Percentiles rank a stretch among this genome's conserved stretches.
Conservation (phyloP, 225 moss, liverwort and hornwort species). For the Physcomitrellopsis africana region DNA sequence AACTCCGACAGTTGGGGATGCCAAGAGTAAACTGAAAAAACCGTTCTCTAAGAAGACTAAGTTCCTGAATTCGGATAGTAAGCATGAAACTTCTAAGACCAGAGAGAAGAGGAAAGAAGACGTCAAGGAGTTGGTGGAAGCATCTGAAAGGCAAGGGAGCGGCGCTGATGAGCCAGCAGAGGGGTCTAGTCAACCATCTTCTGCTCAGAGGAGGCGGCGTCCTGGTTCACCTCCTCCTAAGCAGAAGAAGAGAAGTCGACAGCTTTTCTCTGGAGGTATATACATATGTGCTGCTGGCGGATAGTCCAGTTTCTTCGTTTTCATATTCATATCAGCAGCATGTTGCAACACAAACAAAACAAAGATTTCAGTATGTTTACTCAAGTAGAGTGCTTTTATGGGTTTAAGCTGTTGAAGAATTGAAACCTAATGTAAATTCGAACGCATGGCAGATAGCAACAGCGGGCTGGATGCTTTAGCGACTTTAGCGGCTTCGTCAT, state of each 20-base stretch:
- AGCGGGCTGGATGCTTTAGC: conserved; percentile 92
- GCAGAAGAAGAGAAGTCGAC: conserved; percentile 92
- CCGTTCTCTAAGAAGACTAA: conserved; percentile 63
- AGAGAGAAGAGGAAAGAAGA: conserved; percentile 59
- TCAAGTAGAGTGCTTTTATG: background rate
- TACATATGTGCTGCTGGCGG: conserved; percentile 14
- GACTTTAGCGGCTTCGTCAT: conserved; percentile 83
- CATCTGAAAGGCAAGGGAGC: conserved; percentile 49
- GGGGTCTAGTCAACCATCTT: conserved; percentile 51
- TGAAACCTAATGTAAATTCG: conserved; percentile 16
- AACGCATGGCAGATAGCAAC: conserved; percentile 70
- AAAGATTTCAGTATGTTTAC: conserved; percentile 15
- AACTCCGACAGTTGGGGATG: conserved; percentile 58
- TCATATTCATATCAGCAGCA: background rate
- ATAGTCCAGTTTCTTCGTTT: conserved; percentile 20
- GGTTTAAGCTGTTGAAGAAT: conserved; percentile 15
- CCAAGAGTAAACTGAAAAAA: conserved; percentile 66
- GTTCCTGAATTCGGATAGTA: conserved; percentile 53
- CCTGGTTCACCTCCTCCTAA: conserved; percentile 58
- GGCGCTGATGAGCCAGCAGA: conserved; percentile 59
- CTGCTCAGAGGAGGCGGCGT: conserved; percentile 74
- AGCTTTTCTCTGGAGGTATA: conserved; percentile 94
- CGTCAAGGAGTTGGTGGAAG: conserved; percentile 59
- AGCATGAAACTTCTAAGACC: conserved; percentile 49
- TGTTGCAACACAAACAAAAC: conserved; percentile 16